Evolutionary conservation across 257 asterid species (phyloP).

Genomic region (Nicotiana noctiflora): DNA sequence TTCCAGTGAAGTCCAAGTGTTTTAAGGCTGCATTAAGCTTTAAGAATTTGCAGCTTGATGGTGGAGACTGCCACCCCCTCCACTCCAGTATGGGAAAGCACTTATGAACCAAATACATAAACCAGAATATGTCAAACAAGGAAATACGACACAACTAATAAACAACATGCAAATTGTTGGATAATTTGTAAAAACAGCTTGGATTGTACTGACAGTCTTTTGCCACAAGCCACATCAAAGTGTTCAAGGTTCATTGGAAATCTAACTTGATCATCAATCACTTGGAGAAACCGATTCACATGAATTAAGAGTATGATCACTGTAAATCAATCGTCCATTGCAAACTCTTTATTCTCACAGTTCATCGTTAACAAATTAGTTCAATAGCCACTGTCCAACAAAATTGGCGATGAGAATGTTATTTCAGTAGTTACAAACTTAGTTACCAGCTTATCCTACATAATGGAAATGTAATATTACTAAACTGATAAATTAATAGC

Average conservation of each 20-base stretch:
- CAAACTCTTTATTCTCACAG: neutral
- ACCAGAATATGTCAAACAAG: neutral
- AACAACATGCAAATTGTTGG: neutral
- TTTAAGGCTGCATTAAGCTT: neutral
- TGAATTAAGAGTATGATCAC: neutral
- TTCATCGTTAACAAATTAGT: neutral
- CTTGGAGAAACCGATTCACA: neutral
- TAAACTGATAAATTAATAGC: neutral
- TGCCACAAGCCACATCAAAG: neutral
- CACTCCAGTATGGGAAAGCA: neutral
- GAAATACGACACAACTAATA: neutral
- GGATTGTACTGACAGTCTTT: neutral
- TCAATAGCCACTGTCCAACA: neutral
- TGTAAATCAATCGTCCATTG: neutral
- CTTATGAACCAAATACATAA: neutral
- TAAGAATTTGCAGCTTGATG: neutral
- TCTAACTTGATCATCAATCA: neutral
- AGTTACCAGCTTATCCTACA: neutral
- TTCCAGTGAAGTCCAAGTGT: neutral
- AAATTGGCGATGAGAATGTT: neutral
- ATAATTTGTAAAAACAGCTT: neutral
- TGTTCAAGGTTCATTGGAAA: neutral
- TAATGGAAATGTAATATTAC: neutral
- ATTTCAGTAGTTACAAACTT: neutral
- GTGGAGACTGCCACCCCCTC: neutral